Conservation (phyloP, 2,329 filamentous ascomycete genomes). For the Ilyonectria destructans region DNA sequence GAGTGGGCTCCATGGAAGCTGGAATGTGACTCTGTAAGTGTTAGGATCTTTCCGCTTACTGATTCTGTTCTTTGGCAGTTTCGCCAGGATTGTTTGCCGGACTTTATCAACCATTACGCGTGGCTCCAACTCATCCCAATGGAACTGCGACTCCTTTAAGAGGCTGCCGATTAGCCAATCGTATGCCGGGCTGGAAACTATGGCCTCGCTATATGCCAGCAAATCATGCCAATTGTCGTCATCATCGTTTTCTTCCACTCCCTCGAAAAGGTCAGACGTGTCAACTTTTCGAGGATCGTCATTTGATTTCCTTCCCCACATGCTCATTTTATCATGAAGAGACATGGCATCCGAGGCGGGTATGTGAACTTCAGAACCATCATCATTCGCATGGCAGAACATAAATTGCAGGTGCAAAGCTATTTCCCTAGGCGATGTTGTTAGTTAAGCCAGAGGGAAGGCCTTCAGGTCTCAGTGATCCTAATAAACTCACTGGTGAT, state of each 20-base stretch:
- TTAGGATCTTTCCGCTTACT: neutral
- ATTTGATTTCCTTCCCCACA: neutral
- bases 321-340: slow-evolving; percentile 9
- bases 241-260: slow-evolving; percentile 3
- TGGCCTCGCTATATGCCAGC: neutral
- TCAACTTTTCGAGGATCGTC: neutral
- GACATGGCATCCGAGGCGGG: neutral
- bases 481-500: neutral
- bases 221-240: neutral
- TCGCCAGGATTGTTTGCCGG: neutral
- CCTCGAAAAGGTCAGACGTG: neutral
- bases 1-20: neutral
- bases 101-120: slow-evolving; percentile 1
- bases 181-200: slow-evolving; percentile 9
- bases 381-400: neutral
- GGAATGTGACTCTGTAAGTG: neutral
- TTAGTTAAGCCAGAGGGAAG: neutral
- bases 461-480: neutral
- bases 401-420: neutral
- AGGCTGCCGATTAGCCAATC: slow-evolving; percentile 8
- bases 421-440: neutral
- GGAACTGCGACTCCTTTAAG: neutral
- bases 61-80: slow-evolving; percentile 1
- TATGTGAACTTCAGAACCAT: neutral
- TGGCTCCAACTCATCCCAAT: neutral